phyloP scores from a whole-genome alignment of 164 flowering plant species.

The Nymphaea thermarum region DNA sequence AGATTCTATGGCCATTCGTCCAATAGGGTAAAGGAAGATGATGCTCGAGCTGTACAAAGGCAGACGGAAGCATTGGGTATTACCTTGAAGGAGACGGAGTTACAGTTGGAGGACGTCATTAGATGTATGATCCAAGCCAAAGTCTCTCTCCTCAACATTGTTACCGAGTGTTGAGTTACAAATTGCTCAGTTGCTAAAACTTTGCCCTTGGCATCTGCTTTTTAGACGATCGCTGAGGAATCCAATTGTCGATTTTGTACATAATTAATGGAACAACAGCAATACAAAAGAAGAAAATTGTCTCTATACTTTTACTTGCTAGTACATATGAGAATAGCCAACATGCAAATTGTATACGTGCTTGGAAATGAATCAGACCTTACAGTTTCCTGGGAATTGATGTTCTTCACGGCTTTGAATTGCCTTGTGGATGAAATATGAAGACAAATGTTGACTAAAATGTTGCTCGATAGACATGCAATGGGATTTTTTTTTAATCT shows the following conservation, averaged over 20 bases:
- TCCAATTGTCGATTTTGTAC: background rate
- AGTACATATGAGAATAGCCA: no score
- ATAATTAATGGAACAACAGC: background rate
- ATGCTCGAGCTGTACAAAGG: constrained; percentile 16
- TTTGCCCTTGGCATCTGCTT: background rate
- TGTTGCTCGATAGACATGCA: no score
- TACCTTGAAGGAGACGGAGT: constrained; percentile 31
- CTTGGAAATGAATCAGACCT: no score
- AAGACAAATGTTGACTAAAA: no score
- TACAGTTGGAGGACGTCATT: constrained; percentile 32
- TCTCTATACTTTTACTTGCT: background rate
- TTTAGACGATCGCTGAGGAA: background rate
- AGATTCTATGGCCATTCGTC: constrained; percentile 5
- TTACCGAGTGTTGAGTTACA: background rate
- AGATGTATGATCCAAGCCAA: constrained; percentile 47
- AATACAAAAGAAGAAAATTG: background rate
- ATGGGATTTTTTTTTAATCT: no score
- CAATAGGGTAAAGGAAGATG: constrained; percentile 12
- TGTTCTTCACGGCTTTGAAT: no score
- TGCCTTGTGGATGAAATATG: no score
- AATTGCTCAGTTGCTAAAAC: background rate
- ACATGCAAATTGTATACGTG: no score
- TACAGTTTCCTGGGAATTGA: no score
- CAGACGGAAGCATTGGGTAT: constrained; percentile 39
- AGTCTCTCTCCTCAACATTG: constrained; percentile 27